A percentile compares a stretch with the other conserved stretches of the same genome.
These are phyloP conservation scores for Colletotrichum viniferum DNA, from an alignment of 2,329 filamentous ascomycete species.

Conservation along the genomic window DNA sequence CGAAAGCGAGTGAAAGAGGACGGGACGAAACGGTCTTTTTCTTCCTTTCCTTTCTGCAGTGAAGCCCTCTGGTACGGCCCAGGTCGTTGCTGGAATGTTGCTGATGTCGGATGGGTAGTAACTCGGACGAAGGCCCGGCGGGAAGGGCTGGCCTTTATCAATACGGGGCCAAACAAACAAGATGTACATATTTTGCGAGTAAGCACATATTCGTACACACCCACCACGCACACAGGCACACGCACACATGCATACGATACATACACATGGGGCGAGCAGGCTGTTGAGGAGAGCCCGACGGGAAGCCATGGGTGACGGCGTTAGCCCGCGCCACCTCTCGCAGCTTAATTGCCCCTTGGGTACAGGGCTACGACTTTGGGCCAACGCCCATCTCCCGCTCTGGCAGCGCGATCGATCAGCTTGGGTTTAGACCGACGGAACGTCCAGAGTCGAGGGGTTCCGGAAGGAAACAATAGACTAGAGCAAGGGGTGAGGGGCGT, in stretches of 20 bases:
- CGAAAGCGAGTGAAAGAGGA: neutral
- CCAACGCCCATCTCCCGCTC: neutral
- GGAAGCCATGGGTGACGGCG: slow-evolving; percentile 12
- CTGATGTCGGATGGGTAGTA: neutral
- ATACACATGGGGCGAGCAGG: neutral
- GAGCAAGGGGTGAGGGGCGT: neutral
- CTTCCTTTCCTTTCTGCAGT: neutral
- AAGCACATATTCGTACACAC: neutral
- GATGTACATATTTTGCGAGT: neutral
- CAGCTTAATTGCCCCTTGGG: neutral
- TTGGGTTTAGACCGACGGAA: neutral
- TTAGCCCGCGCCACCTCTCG: slow-evolving; percentile 11
- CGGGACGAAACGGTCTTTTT: neutral
- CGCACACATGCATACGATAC: neutral
- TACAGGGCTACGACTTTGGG: neutral
- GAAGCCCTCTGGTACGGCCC: neutral
- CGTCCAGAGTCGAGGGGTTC: neutral
- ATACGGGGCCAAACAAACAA: slow-evolving; percentile 7
- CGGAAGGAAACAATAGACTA: slow-evolving; percentile 8
- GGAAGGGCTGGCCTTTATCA: slow-evolving; percentile 6
- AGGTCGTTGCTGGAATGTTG: neutral
- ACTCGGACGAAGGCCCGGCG: neutral
- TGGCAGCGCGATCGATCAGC: neutral
- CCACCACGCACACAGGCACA: neutral
- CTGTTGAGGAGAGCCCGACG: neutral